Evolutionary conservation across 306 rosid species (phyloP).

Genomic region (Purshia tridentata): DNA sequence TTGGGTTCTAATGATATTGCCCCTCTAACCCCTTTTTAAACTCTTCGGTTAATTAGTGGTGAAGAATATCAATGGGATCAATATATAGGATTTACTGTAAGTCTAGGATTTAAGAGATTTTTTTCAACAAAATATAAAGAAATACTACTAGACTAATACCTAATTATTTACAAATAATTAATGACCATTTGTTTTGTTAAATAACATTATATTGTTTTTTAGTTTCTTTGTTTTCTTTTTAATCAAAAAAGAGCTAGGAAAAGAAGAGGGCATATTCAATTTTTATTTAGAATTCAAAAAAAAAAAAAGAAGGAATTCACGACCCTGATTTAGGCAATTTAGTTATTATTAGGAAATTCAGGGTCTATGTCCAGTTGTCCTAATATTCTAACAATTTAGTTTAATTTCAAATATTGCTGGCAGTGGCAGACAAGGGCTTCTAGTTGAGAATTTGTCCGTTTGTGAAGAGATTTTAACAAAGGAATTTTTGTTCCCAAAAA

Average conservation of each 20-base stretch:
- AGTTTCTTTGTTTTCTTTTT: no score
- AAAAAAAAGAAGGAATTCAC: not conserved
- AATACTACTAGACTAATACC: not conserved
- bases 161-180: no score
- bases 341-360: not conserved
- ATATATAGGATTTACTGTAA: no score
- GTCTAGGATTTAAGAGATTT: no score
- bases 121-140: no score
- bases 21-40: slow-evolving; percentile 30
- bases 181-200: no score
- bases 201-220: no score
- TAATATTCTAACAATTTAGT: slow-evolving; percentile 20
- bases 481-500: slow-evolving; percentile 21
- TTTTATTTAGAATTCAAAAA: not conserved
- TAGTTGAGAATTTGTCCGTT: slow-evolving; percentile 46
- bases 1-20: slow-evolving; percentile 29
- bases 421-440: slow-evolving; percentile 43
- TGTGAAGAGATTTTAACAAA: slow-evolving; percentile 40
- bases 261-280: no score
- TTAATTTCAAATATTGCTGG: slow-evolving; percentile 23
- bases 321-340: not conserved
- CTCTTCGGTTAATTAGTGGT: no score
- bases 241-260: no score
- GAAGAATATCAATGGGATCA: no score
- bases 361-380: slow-evolving; percentile 11